Percentiles rank a stretch among this genome's conserved stretches.
These are phyloP conservation scores for Hymenoscyphus fructigenus DNA, from an alignment of 2,329 filamentous ascomycete genomes.

Conservation along the genomic window DNA sequence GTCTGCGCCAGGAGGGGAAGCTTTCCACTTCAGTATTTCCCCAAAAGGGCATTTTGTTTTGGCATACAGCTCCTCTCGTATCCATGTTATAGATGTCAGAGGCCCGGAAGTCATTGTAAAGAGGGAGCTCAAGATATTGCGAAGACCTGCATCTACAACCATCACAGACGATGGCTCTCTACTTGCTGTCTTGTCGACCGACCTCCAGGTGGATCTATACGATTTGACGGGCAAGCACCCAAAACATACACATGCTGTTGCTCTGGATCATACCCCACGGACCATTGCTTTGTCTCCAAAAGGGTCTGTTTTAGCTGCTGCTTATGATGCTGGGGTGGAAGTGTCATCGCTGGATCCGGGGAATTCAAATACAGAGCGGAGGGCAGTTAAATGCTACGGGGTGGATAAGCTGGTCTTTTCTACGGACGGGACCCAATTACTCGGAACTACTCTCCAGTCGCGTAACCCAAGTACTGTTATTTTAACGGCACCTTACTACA, in stretches of 20 bases:
- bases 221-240: conserved; percentile 64
- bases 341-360: conserved; percentile 71
- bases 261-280: conserved; percentile 74
- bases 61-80: conserved; percentile 81
- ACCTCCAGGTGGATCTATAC: conserved; percentile 86
- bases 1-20: conserved; percentile 76
- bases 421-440: conserved; percentile 72
- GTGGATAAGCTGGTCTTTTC: conserved; percentile 77
- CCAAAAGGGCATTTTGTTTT: conserved; percentile 72
- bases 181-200: conserved; percentile 76
- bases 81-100: conserved; percentile 73
- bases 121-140: conserved; percentile 76
- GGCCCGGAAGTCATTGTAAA: conserved; percentile 60
- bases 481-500: conserved; percentile 77
- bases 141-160: conserved; percentile 73
- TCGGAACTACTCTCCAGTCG: conserved; percentile 70
- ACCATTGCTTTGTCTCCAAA: conserved; percentile 80
- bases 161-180: conserved; percentile 76
- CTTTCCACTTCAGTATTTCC: conserved; percentile 80
- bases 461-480: conserved; percentile 70
- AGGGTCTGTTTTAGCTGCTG: conserved; percentile 77
- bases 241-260: conserved; percentile 69
- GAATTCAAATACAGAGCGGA: conserved; percentile 63
- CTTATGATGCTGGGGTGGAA: conserved; percentile 86
- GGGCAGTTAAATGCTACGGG: conserved; percentile 75